Evolutionary conservation across 129 eudicot genomes (phyloP).

Genomic region (Artemisia tridentata): DNA sequence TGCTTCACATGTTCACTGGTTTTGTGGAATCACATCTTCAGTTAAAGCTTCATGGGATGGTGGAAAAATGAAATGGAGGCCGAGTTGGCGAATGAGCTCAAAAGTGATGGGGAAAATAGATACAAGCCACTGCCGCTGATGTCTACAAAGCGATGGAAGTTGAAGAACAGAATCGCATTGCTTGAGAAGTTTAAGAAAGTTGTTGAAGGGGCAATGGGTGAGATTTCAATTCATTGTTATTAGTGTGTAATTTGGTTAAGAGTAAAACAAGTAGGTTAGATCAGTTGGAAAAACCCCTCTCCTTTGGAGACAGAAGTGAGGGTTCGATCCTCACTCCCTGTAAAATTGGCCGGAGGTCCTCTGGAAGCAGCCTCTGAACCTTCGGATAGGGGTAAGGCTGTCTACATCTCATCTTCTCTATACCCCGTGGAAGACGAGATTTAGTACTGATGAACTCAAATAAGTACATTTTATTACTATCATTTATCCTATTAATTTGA

Average conservation of each 20-base stretch:
- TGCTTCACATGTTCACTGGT: neutral
- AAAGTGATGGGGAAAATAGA: neutral
- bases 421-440: too few relatives aligned
- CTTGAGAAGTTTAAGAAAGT: constrained; percentile 1
- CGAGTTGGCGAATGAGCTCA: neutral
- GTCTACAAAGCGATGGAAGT: neutral
- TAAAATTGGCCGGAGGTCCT: too few relatives aligned
- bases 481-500: too few relatives aligned
- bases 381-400: too few relatives aligned
- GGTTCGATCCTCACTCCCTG: too few relatives aligned
- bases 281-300: too few relatives aligned
- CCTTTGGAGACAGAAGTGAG: too few relatives aligned
- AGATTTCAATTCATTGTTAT: constrained; percentile 1
- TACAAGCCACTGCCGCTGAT: neutral
- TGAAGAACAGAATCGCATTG: constrained; percentile 1
- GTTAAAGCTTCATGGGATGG: neutral
- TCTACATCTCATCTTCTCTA: too few relatives aligned
- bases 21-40: neutral
- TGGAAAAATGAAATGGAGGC: constrained; percentile 1
- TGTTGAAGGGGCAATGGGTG: neutral
- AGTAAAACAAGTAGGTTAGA: too few relatives aligned
- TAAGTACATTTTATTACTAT: too few relatives aligned
- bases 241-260: neutral
- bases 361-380: too few relatives aligned
- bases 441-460: too few relatives aligned